Evolutionary conservation across 192 early-diverging fungal species (phyloP), one percentile per base, ranked within the genome.

Genomic region (Chytriomyces sp.): DNA sequence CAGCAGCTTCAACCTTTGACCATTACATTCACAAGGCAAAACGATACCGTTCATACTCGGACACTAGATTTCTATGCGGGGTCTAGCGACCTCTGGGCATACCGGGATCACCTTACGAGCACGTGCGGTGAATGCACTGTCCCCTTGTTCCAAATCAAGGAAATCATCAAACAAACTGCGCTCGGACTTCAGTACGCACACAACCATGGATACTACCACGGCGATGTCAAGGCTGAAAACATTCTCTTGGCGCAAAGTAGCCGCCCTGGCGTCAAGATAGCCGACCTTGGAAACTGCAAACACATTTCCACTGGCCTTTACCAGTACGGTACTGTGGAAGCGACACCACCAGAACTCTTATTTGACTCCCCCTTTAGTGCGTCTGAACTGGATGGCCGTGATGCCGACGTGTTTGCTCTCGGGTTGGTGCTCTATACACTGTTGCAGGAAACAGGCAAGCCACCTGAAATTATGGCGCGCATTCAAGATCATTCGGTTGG

Each of bases 191-290:
- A 16, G 10, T 64, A 88, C 69, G 67, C 89, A 45, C 83, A 89
- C 69, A 20, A 63, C 45, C 72, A 81, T 6, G 80, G 83, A 28
- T 57, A 87, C 28, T 84, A 85, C 18, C 88, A 88, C 67, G 79
- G 86, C 23, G 88, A 89, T 64, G 79, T 88, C 76, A 90, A 90
- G 79, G 84, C 86, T 64, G 87, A 90, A 77, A 90, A 90, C 75
- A 79, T 90, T 46, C 76, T 90, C 63, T 11, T 13, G 50, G 8
- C 65, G 43, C 8, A 13, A 70, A 44, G n/a, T 49, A 11, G 23
- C 50, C 0, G 11, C 7, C 76, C 76, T 8, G 43, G 18, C 26
- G 61, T 73, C 13, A n/a, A 35, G 13, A n/a, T 77, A 6, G 50
- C 66, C 13, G 76, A 77, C 44, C 70, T 77, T 45, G 76, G 76